Evolutionary conservation across 441 rosid species (phyloP).

Genomic region (Geranium incanum): DNA sequence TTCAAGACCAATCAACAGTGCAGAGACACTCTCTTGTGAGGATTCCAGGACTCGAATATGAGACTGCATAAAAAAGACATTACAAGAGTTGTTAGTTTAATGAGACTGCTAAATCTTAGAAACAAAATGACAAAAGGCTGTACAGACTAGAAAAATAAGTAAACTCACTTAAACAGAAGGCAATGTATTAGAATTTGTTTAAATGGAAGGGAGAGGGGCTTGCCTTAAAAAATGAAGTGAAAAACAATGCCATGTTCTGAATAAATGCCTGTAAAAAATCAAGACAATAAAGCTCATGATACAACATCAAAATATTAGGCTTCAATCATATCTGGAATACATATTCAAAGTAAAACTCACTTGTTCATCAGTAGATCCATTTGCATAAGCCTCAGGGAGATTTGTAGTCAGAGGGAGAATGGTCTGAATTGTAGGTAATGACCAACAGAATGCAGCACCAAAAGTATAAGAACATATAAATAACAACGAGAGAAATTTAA

Average conservation of each 20-base stretch:
- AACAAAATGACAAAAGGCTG: neutral
- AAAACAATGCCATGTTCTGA: conserved; percentile 91
- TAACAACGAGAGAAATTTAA: neutral
- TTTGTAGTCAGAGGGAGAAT: conserved; percentile 74
- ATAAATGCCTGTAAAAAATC: conserved; percentile 75
- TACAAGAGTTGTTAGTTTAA: neutral
- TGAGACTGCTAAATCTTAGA: neutral
- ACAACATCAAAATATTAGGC: neutral
- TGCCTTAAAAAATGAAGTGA: conserved; percentile 93
- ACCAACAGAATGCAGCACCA: neutral
- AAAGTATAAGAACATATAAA: conserved; percentile 5
- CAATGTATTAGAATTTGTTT: neutral
- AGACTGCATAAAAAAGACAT: conserved; percentile 36
- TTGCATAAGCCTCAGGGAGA: conserved; percentile 88
- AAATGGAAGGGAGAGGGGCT: conserved; percentile 18
- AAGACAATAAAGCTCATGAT: conserved; percentile 2
- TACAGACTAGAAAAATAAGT: neutral
- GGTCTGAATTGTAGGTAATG: conserved; percentile 33
- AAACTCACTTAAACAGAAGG: neutral
- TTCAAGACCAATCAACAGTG: conserved; percentile 75
- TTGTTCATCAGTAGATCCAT: conserved; percentile 86
- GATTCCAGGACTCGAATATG: conserved; percentile 87
- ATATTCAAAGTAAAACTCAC: conserved; percentile 35
- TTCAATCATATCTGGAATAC: conserved; percentile 10
- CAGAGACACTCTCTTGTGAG: conserved; percentile 56